Conservation (phyloP, 164 flowering plant species). For the Pachysandra terminalis region DNA sequence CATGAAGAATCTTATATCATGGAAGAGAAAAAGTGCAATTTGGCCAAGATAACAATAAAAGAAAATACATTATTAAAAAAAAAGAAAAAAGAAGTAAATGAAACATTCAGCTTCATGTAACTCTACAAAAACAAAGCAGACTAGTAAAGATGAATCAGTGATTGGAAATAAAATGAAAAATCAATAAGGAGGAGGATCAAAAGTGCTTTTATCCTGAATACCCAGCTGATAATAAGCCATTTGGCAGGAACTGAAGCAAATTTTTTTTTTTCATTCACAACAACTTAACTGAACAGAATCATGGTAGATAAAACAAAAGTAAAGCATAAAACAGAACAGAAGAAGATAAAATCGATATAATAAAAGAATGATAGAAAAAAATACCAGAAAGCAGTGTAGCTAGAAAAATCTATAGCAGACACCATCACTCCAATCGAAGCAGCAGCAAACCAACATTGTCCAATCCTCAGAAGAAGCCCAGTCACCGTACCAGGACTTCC, state of each 20-base stretch:
- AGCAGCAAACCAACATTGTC: constrained; percentile 70
- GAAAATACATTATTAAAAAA: too few species aligned
- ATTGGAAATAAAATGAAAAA: not conserved
- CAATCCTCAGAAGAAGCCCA: constrained; percentile 61
- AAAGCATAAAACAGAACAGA: not conserved
- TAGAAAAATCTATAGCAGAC: constrained; percentile 56
- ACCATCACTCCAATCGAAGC: constrained; percentile 70
- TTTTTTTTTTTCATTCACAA: too few species aligned
- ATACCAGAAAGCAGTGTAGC: constrained; percentile 85
- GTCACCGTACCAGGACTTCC: constrained; percentile 76
- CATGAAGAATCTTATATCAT: not conserved
- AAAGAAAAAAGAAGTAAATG: not conserved
- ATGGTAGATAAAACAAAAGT: too few species aligned
- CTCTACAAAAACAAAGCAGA: not conserved
- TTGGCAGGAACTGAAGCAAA: too few species aligned
- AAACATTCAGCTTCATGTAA: not conserved
- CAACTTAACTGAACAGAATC: too few species aligned
- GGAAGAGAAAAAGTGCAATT: not conserved
- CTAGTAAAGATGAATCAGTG: not conserved
- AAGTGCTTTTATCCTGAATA: too few species aligned
- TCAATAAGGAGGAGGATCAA: too few species aligned
- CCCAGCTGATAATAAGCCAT: too few species aligned
- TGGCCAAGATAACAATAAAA: not conserved
- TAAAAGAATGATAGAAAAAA: not conserved
- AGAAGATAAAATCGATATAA: too few species aligned